Base-by-base conservation (phyloP, 352 stramenopile species). In the Pythium coloratum region DNA sequence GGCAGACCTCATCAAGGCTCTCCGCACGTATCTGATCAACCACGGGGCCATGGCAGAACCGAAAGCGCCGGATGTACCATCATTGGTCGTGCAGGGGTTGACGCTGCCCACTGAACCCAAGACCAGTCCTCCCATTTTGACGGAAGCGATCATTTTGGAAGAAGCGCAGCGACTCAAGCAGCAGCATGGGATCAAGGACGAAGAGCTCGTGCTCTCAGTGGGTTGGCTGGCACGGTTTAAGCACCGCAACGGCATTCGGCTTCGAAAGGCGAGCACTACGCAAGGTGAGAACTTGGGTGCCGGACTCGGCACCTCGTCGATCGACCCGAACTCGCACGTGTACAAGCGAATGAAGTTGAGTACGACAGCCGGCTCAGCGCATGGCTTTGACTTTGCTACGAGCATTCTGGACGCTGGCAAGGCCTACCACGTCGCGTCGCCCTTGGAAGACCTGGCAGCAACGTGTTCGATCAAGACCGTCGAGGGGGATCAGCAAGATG, bases 191-290 rank as follows among this genome's bases (percentile, higher is more conserved):
- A 82, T 92, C 50, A 78, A 78, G 10, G 78, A 90, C 59, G 75
- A 88, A 44, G 80, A 88, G 66, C 73, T 92, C 2, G 77, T 90
- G 59, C 77, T 92, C 2, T 92, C 84, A 3, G 84, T 92, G 7
- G 84, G 84, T 2, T 92, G 84, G 84, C 71, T 92, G 14, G 78
- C 80, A 20, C 70, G 84, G 2, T 90, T 92, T 63, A 92, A 92
- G 64, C 73, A 90, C 53, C 81, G 83, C 24, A 80, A 92, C 55
- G 81, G 80, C 33, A 92, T 92, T 63, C 78, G 81, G 18, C 66
- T 92, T 32, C 80, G 83, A 4, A 92, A 88, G 64, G 38, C 71
- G 9, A 55, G 30, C 3, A 20, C n/a, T 18, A 54, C 40, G 3
- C 32, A 26, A 16, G 51, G 47, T 5, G 58, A 59, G 13, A 40